Evolutionary conservation across 2,329 filamentous ascomycete genomes (phyloP), one percentile per base, ranked within the genome.

Genomic region (Onygenales sp.): DNA sequence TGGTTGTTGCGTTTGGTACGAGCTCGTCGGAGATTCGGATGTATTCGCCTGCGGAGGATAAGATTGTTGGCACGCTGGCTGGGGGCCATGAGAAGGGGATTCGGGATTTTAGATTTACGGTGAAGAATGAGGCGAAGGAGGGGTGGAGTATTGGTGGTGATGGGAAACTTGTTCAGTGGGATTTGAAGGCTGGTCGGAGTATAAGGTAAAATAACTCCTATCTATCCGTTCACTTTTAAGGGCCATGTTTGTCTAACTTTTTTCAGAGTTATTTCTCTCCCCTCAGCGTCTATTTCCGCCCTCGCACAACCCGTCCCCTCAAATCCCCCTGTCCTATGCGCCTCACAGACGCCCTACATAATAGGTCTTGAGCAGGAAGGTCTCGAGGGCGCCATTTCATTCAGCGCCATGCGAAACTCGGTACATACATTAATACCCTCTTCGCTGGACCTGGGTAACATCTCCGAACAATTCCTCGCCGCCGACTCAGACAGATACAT

Each of bases 81-180:
- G 74, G 71, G 44, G 75, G 62, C 5, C 76, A 79, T 59, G 70
- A 76, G 13, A 71, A 71, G 54, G 74, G 71, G 35, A 69, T 78
- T 50, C 69, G 67, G 58, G 74, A 77, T 57, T 78, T 79, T 64
- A 75, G 75, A 59, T 79, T 79, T 59, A 72, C 71, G 7, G 63
- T 68, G 43, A 64, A 67, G 35, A 63, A 63, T 7, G 64, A 69
- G 21, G 63, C 60, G 51, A 61, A 67, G 21, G 72, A 75, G 58
- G 76, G 69, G n/a, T 79, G 76, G 76, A 78, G 76, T 69, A 72
- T 78, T 54, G 76, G 76, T 48, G 73, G 72, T 49, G 76, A 79
- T 63, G 74, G 73, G 55, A 78, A 74, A 59, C 67, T 78, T 47
- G 70, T 78, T 21, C 75, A 78, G 58, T 79, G 76, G 76, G 73